phyloP scores from a whole-genome alignment of 208 protist genomes.

The Angomonas desouzai region DNA sequence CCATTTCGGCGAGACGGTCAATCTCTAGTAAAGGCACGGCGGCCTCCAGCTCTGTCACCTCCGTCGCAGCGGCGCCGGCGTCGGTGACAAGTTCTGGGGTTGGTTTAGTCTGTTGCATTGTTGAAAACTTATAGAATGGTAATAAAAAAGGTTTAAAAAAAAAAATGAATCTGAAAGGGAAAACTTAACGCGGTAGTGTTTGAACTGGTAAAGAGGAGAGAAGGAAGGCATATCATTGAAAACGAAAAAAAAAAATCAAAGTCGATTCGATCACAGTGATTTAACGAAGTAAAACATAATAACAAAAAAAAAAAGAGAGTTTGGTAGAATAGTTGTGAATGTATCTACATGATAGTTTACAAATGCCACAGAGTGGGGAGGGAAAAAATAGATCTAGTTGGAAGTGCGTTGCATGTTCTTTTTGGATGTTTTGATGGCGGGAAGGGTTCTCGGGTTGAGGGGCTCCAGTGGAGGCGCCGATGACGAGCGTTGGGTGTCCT shows the following conservation, averaged over 20 bases:
- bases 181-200: no score
- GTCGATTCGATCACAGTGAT: slow-evolving; percentile 5
- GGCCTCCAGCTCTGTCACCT: slow-evolving; percentile 21
- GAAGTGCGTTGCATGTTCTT: slow-evolving; percentile 1
- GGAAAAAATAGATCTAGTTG: slow-evolving; percentile 7
- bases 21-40: slow-evolving; percentile 61
- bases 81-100: not conserved
- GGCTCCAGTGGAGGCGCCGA: slow-evolving; percentile 1
- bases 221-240: slow-evolving; percentile 4
- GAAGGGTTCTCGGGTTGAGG: not conserved
- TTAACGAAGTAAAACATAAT: no score
- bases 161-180: slow-evolving; percentile 3
- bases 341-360: slow-evolving; percentile 7
- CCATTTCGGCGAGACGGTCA: slow-evolving; percentile 87
- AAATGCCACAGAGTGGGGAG: slow-evolving; percentile 1
- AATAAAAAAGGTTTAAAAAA: slow-evolving; percentile 4
- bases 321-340: not conserved
- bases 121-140: not conserved
- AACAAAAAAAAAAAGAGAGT: no score
- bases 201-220: not conserved
- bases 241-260: slow-evolving; percentile 14
- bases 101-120: slow-evolving; percentile 16
- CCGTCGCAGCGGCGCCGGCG: slow-evolving; percentile 12
- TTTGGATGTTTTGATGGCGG: not conserved
- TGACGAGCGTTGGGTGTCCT: not conserved